Conservation (phyloP, 345 rosid species). For the Populus davidiana region DNA sequence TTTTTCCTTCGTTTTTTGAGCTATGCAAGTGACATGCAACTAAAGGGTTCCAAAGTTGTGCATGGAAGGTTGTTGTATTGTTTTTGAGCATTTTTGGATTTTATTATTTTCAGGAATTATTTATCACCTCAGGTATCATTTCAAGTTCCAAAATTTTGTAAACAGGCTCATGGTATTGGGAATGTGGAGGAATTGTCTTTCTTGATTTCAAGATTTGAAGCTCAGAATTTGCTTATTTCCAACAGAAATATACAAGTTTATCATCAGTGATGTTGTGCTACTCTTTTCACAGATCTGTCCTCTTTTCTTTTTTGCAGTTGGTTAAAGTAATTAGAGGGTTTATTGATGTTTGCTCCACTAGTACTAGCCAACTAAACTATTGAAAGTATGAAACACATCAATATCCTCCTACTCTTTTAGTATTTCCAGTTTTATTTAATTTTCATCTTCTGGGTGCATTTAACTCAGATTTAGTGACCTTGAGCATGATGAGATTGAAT, state of each 20-base stretch:
- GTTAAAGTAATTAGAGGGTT: not conserved
- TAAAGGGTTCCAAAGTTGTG: not conserved
- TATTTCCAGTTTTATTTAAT: not conserved
- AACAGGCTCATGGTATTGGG: not conserved
- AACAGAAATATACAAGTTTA: not conserved
- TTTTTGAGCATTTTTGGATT: not conserved
- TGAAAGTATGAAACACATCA: not conserved
- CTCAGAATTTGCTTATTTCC: not conserved
- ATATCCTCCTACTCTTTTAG: too few relatives aligned
- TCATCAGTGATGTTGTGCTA: not conserved
- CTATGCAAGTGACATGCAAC: not conserved
- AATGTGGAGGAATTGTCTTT: not conserved
- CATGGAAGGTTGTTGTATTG: slow-evolving; percentile 2
- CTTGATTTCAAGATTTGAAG: not conserved
- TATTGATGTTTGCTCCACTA: not conserved
- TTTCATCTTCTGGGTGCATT: not conserved
- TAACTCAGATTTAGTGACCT: not conserved
- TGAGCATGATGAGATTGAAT: not conserved
- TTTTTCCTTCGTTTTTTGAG: not conserved
- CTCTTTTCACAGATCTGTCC: not conserved
- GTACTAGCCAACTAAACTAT: not conserved
- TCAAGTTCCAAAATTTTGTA: not conserved
- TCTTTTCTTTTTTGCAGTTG: not conserved
- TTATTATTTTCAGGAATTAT: not conserved
- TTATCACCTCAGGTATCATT: not conserved